Conservation (phyloP, 306 rosid genomes). For the Macrotyloma uniflorum region DNA sequence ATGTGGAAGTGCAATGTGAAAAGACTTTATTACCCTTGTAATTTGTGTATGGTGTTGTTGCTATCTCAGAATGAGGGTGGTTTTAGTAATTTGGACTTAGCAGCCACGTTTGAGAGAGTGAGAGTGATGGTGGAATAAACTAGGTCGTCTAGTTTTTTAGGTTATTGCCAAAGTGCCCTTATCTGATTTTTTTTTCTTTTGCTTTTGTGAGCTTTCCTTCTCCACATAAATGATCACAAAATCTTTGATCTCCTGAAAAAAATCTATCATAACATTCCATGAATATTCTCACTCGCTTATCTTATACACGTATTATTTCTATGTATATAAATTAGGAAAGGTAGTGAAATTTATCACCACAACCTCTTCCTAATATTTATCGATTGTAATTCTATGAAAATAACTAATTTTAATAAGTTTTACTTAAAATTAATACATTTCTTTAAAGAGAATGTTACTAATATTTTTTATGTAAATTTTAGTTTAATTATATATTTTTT, state of each 20-base stretch:
- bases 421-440: no score
- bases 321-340: no score
- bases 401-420: no score
- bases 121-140: neutral
- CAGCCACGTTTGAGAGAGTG: slow-evolving; percentile 18
- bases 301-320: no score
- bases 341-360: no score
- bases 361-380: no score
- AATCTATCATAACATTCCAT: neutral
- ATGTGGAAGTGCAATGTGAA: neutral
- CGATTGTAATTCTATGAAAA: no score
- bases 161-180: slow-evolving; percentile 32
- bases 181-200: neutral
- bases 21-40: slow-evolving; percentile 34
- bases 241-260: neutral
- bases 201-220: neutral
- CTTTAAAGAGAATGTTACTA: no score
- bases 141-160: neutral
- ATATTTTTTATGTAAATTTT: no score
- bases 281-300: no score
- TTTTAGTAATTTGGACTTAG: slow-evolving; percentile 24
- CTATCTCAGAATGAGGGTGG: neutral
- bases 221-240: slow-evolving; percentile 6
- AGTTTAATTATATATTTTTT: no score
- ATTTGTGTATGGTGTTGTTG: slow-evolving; percentile 12